Percentiles rank a stretch among this genome's conserved stretches.
These are phyloP conservation scores for Termitomyces sp. DNA, from an alignment of 768 basidiomycete genomes.

Conservation along the genomic window DNA sequence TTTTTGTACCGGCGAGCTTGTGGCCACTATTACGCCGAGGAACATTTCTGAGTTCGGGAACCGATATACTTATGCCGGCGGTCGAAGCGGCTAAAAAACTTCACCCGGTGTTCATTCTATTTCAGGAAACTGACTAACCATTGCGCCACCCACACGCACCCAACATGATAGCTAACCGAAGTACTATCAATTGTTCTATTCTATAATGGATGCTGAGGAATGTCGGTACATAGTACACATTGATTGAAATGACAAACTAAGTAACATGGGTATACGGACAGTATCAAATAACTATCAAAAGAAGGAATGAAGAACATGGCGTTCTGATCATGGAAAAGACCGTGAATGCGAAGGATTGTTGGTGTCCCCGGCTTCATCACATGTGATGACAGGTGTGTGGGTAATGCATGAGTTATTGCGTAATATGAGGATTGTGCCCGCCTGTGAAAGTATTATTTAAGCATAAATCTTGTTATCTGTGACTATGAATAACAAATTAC, in stretches of 20 bases:
- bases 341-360: slow-evolving; percentile 18
- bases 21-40: slow-evolving; percentile 1
- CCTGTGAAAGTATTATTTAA: not conserved
- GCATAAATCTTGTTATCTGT: not conserved
- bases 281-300: slow-evolving; percentile 5
- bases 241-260: slow-evolving; percentile 16
- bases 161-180: not conserved
- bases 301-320: slow-evolving; percentile 2
- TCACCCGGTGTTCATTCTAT: slow-evolving; percentile 1
- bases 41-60: not conserved
- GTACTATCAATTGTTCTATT: slow-evolving; percentile 1
- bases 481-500: slow-evolving; percentile 6
- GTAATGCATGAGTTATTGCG: slow-evolving; percentile 12
- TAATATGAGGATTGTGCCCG: slow-evolving; percentile 6
- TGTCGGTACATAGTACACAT: slow-evolving; percentile 14
- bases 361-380: slow-evolving; percentile 7
- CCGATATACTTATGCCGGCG: slow-evolving; percentile 4
- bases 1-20: not conserved
- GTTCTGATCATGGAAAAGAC: slow-evolving; percentile 15
- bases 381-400: slow-evolving; percentile 8
- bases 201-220: slow-evolving; percentile 10
- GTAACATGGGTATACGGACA: slow-evolving; percentile 14
- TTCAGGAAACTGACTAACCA: slow-evolving; percentile 3
- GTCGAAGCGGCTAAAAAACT: slow-evolving; percentile 1
- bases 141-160: slow-evolving; percentile 6